These are phyloP conservation scores for Carex kokanica DNA, from an alignment of 176 grass and related monocot genomes.

Conservation along the genomic window DNA sequence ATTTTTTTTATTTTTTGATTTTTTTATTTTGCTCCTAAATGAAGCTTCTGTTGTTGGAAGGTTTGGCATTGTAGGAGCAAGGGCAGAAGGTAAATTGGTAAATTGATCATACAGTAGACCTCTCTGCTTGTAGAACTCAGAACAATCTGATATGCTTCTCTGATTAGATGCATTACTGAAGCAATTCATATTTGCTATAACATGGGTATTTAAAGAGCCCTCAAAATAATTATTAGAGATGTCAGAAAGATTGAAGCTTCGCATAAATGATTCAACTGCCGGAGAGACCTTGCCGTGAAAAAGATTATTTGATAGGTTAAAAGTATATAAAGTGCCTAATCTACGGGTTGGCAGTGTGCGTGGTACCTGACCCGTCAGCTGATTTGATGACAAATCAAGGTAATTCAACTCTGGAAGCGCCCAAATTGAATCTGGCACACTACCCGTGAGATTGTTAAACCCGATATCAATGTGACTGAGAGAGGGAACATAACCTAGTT, in stretches of 20 bases:
- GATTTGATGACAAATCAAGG: conserved; percentile 68
- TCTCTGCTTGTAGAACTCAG: conserved; percentile 56
- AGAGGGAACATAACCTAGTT: conserved; percentile 34
- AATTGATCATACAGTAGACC: conserved; percentile 22
- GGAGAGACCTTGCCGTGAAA: conserved; percentile 52
- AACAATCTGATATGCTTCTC: conserved; percentile 43
- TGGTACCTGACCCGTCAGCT: conserved; percentile 52
- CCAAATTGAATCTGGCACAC: conserved; percentile 23
- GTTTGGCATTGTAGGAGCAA: not conserved
- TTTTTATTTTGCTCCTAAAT: conserved; percentile 16
- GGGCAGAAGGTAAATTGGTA: conserved; percentile 1
- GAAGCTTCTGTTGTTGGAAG: conserved; percentile 29
- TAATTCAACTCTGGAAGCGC: conserved; percentile 11
- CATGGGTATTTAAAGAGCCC: not conserved
- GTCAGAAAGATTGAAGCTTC: conserved; percentile 56
- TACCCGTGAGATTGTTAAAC: conserved; percentile 31
- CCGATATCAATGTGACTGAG: conserved; percentile 40
- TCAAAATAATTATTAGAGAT: conserved; percentile 71
- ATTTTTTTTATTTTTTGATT: not conserved
- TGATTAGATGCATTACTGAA: conserved; percentile 40
- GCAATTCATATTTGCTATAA: conserved; percentile 56
- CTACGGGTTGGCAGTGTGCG: not conserved
- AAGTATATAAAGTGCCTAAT: conserved; percentile 5
- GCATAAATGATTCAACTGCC: conserved; percentile 18
- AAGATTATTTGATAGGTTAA: conserved; percentile 67